Base-by-base conservation (phyloP, 1,139 yeast genomes). In the Geotrichum australiense region DNA sequence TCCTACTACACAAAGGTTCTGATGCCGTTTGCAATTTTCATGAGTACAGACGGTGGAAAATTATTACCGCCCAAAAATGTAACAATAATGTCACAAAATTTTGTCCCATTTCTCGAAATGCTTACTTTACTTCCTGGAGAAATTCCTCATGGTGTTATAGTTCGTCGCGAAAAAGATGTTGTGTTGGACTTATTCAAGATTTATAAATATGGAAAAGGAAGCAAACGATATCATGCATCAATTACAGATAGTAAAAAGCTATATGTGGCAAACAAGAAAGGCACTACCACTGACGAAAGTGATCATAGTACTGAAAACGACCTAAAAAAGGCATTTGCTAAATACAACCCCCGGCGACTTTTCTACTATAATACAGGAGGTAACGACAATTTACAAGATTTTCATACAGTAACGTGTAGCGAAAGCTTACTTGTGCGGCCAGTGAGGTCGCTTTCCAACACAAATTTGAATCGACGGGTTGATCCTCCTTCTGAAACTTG, bases 381-480 rank as follows among this genome's bases (percentile, higher is more conserved):
- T 19, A 21, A 30, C 43, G 18, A 42, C 35, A 28, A 42, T 41
- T 21, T 39, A 15, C 5, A 36, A 15, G 25, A 37, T 8, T 11
- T 29, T n/a, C 19, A 15, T 3, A 27, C 39, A 18, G 31, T 38
- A 1, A 21, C 43, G 3, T 29, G 38, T 25, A 35, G 46, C 21
- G 14, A 40, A 39, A 27, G 26, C 10, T 18, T 31, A 18, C 2
- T 47, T 48, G 3, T 85, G 84, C 56, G 85, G 80, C 50, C 94
- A 83, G 49, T n/a, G n/a, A n/a, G n/a, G n/a, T n/a, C n/a, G n/a
- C n/a, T n/a, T n/a, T n/a, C n/a, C n/a, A n/a, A n/a, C n/a, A n/a
- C n/a, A n/a, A n/a, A n/a, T n/a, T n/a, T n/a, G n/a, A n/a, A n/a
- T n/a, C n/a, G n/a, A n/a, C n/a, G n/a, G n/a, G n/a, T n/a, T n/a